Percentiles rank a stretch among this genome's conserved stretches.
phyloP scores from a whole-genome alignment of 208 protist species.

The Porcisia hertigi region DNA sequence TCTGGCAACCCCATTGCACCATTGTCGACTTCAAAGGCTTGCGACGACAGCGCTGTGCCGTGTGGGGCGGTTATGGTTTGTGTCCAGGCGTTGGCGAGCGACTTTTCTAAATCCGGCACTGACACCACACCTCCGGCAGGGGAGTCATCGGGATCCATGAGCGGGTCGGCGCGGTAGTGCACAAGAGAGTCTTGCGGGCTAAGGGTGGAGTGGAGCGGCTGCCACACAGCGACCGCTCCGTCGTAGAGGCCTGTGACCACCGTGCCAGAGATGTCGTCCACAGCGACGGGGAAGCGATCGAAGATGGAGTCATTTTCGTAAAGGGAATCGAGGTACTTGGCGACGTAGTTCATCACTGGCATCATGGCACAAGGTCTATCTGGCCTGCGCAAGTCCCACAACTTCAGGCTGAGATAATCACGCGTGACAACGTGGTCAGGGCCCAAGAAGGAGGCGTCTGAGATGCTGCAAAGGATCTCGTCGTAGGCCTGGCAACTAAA shows the following conservation, averaged over 20 bases:
- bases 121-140: slow-evolving; percentile 30
- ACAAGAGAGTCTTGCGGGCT: slow-evolving; percentile 35
- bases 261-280: slow-evolving; percentile 74
- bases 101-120: slow-evolving; percentile 51
- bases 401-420: slow-evolving; percentile 85
- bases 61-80: slow-evolving; percentile 15
- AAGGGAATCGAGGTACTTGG: slow-evolving; percentile 65
- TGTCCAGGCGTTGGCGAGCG: slow-evolving; percentile 47
- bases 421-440: slow-evolving; percentile 83
- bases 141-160: slow-evolving; percentile 29
- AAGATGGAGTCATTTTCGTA: slow-evolving; percentile 89
- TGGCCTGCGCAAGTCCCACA: slow-evolving; percentile 84
- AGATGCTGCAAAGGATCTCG: slow-evolving; percentile 88
- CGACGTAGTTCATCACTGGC: slow-evolving; percentile 76
- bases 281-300: slow-evolving; percentile 80
- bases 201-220: slow-evolving; percentile 53
- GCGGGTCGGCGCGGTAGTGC: slow-evolving; percentile 74
- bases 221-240: slow-evolving; percentile 84
- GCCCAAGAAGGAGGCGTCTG: slow-evolving; percentile 74
- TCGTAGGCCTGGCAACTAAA: slow-evolving; percentile 57
- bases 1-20: slow-evolving; percentile 9
- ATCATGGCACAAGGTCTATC: slow-evolving; percentile 55
- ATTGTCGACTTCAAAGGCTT: slow-evolving; percentile 6
- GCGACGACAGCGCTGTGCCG: not conserved
- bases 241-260: slow-evolving; percentile 89